Percentiles rank a stretch among this genome's conserved stretches.
Conservation (phyloP, 257 asterid genomes). For the Forsythia suspensa region DNA sequence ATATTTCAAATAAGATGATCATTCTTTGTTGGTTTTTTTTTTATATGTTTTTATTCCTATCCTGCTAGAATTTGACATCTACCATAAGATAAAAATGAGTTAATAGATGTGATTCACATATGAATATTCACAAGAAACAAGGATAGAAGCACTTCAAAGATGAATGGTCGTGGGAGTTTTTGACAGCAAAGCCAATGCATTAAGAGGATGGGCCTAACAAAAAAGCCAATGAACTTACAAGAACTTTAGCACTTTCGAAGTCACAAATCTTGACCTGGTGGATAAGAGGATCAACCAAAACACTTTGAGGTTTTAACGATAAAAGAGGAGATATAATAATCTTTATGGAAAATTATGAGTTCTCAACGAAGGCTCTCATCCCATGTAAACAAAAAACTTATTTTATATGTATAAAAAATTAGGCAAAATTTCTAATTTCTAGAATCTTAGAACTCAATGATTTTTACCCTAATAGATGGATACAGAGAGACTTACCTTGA, state of each 20-base stretch:
- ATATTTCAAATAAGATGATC: background rate
- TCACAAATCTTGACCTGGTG: constrained; percentile 98
- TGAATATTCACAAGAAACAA: background rate
- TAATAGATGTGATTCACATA: background rate
- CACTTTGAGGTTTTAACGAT: too few species aligned
- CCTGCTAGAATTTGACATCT: background rate
- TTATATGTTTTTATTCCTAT: background rate
- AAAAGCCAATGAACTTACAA: constrained; percentile 50
- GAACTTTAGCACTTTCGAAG: constrained; percentile 91
- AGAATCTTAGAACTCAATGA: too few species aligned
- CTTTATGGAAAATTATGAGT: too few species aligned
- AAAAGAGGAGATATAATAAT: too few species aligned
- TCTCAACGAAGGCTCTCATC: too few species aligned
- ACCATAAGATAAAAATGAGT: background rate
- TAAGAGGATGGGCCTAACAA: constrained; percentile 10
- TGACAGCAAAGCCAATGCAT: background rate
- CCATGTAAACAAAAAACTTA: too few species aligned
- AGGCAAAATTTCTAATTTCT: too few species aligned
- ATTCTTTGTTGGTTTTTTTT: background rate
- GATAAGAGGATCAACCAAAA: constrained; percentile 38
- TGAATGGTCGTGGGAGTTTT: background rate
- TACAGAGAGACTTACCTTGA: too few species aligned
- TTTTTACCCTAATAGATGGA: too few species aligned
- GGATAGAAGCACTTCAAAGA: background rate
- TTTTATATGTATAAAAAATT: too few species aligned